Base-by-base conservation (phyloP, 2,329 filamentous ascomycete genomes). In the Fusarium proliferatum region DNA sequence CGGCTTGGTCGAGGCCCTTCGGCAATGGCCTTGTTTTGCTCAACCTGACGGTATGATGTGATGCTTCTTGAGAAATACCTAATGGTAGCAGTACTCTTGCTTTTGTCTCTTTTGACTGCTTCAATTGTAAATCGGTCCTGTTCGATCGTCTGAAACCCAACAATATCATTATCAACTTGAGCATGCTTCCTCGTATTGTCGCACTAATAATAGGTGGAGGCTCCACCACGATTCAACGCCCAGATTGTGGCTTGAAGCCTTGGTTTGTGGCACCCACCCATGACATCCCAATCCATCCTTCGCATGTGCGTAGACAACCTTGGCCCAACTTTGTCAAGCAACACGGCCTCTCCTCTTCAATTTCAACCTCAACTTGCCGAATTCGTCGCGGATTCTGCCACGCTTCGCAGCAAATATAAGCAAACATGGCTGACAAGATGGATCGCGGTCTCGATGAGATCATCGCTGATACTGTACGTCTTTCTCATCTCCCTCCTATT, bases 401-500 rank as follows among this genome's bases (percentile, higher is more conserved):
- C 53, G 45, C 49, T 59, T 66, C 30, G 30, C 55, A 51, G 15
- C 30, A 62, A 42, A 43, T 46, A 46, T n/a, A 67, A 51, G 38
- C 66, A 77, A 77, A 43, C 61, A 85, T 84, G 82, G 77, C 81
- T 61, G 80, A 81, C 69, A 85, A 84, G 69, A 87, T 89, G 85
- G 86, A 88, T 74, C 86, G 85, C 75, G 88, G 86, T 65, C 85
- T 89, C 38, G 87, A 89, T 79, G 87, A 89, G 79, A 88, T 89
- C 77, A 87, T 89, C 73, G 86, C 85, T 65, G 86, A 88, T 71
- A 84, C 81, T 79, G 84, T 86, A 79, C 58, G 80, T 74, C 42
- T 57, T 69, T 48, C 49, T 71, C 48, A 56, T 67, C 46, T 46
- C 13, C 43, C 56, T 62, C 26, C 58, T 57, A 42, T 63, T 34